Base-by-base conservation (phyloP, 2,329 filamentous ascomycete species). In the Colletotrichum theobromicola region DNA sequence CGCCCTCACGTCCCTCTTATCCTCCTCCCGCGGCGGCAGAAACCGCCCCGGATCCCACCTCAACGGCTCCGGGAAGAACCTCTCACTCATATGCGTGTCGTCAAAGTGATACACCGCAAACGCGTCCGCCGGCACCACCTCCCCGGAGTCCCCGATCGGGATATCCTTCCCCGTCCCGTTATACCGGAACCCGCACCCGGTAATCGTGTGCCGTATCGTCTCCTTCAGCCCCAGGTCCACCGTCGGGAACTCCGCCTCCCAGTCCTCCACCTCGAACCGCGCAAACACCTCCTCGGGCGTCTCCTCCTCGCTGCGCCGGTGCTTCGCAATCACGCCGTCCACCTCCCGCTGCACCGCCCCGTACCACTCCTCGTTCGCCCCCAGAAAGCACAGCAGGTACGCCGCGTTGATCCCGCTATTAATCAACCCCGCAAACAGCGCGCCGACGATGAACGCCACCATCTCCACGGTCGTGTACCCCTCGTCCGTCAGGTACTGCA, bases 381-480 rank as follows among this genome's bases (percentile, higher is more conserved):
- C 79, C 67, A 92, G 83, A 83, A 88, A 85, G 79, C 86, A 75
- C 75, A 91, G 79, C 75, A 91, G 81, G 85, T 87, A 91, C 3
- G 87, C 86, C 2, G 88, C 87, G 76, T 90, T 91, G 79, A 90
- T 86, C 50, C 89, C 89, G 28, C 83, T 88, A 80, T 91, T 92
- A n/a, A 91, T 76, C 37, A 89, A 82, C n/a, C 89, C 90, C 2
- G 90, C 89, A 78, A 90, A 90, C 4, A 92, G 81, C 0, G 88
- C 82, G 15, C 86, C 86, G n/a, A 91, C 81, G 37, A 90, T 83
- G 79, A 91, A 90, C 21, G 80, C 78, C 42, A 89, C 82, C 37
- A 89, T 86, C 61, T 85, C 81, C 9, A 79, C 77, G 13, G 87
- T 83, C 18, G 79, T 81, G n/a, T 88, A 85, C 7, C 87, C 89